A percentile compares a stretch with the other conserved stretches of the same genome.
Conservation (phyloP, 176 grass and related monocot genomes). For the Areca catechu region DNA sequence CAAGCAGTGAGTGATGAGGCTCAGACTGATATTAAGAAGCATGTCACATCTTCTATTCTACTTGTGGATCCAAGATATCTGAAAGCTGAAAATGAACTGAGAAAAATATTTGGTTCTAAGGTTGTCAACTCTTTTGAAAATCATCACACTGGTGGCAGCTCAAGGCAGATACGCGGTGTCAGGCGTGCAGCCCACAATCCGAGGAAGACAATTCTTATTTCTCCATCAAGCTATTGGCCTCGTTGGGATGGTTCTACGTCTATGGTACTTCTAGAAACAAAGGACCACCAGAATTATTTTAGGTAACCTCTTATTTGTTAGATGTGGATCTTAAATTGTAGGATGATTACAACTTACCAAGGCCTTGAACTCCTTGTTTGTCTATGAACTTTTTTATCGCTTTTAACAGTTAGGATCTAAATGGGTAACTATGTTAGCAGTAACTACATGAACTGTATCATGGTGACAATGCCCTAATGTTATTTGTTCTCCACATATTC, state of each 20-base stretch:
- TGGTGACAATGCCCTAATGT: too few species aligned
- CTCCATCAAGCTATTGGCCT: slow-evolving; percentile 64
- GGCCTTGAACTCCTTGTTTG: too few species aligned
- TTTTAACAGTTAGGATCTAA: too few species aligned
- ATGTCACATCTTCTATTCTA: slow-evolving; percentile 37
- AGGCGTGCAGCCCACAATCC: slow-evolving; percentile 56
- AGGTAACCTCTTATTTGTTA: slow-evolving; percentile 37
- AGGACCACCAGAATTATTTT: slow-evolving; percentile 73
- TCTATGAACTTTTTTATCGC: too few species aligned
- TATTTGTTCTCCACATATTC: too few species aligned
- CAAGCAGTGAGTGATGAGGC: slow-evolving; percentile 38
- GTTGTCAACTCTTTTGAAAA: slow-evolving; percentile 95
- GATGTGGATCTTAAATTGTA: too few species aligned
- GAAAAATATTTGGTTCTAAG: slow-evolving; percentile 96
- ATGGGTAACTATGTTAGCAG: too few species aligned
- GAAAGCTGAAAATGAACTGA: slow-evolving; percentile 91
- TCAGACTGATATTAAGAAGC: slow-evolving; percentile 19
- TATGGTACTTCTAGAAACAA: slow-evolving; percentile 81
- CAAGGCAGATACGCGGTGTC: slow-evolving; percentile 63
- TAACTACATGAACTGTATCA: too few species aligned
- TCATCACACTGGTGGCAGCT: slow-evolving; percentile 50
- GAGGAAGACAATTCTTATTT: slow-evolving; percentile 76
- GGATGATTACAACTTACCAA: too few species aligned
- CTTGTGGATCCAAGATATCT: slow-evolving; percentile 71
- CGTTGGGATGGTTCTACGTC: slow-evolving; percentile 79